phyloP scores from a whole-genome alignment of 2,329 filamentous ascomycete species.

The Epichloe glyceriae region DNA sequence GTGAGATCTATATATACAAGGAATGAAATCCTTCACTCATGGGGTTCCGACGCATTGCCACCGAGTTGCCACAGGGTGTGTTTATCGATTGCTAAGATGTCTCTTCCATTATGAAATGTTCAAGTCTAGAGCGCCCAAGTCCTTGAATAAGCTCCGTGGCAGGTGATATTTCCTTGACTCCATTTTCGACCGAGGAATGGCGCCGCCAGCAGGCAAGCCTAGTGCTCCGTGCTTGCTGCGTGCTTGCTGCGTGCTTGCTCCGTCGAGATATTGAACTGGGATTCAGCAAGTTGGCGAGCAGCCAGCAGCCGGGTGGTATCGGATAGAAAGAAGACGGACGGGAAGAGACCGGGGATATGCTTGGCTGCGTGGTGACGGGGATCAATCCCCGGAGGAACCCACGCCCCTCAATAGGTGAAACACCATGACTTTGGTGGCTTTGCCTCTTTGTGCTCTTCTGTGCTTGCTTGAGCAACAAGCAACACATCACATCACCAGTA shows the following conservation, averaged over 20 bases:
- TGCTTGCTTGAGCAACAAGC: too few species aligned
- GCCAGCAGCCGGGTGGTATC: not conserved
- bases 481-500: not conserved
- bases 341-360: not conserved
- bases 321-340: not conserved
- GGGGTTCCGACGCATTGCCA: too few species aligned
- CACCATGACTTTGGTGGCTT: constrained; percentile 23
- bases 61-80: too few species aligned
- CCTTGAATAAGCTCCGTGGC: not conserved
- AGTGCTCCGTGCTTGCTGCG: too few species aligned
- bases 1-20: too few species aligned
- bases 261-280: not conserved
- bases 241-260: too few species aligned
- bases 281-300: not conserved
- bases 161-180: not conserved
- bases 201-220: not conserved
- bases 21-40: too few species aligned
- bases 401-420: constrained; percentile 20
- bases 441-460: constrained; percentile 12
- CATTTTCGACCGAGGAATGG: not conserved
- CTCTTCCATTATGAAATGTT: not conserved
- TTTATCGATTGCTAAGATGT: too few species aligned
- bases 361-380: not conserved
- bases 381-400: constrained; percentile 16
- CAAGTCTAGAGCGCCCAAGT: not conserved